These are phyloP conservation scores for Colletotrichum gloeosporioides DNA, from an alignment of 2,329 filamentous ascomycete genomes.

Conservation along the genomic window DNA sequence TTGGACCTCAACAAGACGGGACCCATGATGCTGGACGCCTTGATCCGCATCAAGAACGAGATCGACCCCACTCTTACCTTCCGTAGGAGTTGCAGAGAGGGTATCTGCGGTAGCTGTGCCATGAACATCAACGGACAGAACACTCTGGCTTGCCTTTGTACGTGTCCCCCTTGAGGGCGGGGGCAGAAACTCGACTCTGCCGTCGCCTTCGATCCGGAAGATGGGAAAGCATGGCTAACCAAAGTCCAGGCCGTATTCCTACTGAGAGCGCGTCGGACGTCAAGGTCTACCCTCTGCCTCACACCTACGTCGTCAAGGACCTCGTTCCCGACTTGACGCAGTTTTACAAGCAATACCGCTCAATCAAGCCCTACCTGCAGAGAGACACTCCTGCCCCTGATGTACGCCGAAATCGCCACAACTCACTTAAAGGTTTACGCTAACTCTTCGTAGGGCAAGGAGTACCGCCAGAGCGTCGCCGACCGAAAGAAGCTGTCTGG, in stretches of 20 bases:
- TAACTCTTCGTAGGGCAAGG: conserved; percentile 71
- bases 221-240: conserved; percentile 29
- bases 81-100: conserved; percentile 93
- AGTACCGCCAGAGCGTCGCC: conserved; percentile 88
- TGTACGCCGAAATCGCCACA: conserved; percentile 57
- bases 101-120: conserved; percentile 97
- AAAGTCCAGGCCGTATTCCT: conserved; percentile 81
- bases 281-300: conserved; percentile 96
- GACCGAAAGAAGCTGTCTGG: conserved; percentile 97
- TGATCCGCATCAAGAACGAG: conserved; percentile 99
- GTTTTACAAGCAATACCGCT: conserved; percentile 99
- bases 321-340: conserved; percentile 96
- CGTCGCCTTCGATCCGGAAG: neutral
- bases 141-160: conserved; percentile 97
- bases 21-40: conserved; percentile 95
- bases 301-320: conserved; percentile 99
- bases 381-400: conserved; percentile 83
- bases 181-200: neutral
- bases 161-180: conserved; percentile 39
- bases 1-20: conserved; percentile 99
- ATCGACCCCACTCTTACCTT: conserved; percentile 96
- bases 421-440: neutral
- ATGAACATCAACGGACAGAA: conserved; percentile 99
- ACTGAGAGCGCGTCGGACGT: conserved; percentile 79
- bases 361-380: conserved; percentile 98